Conservation (phyloP, 495 filamentous ascomycete species). For the Penicillium bialowiezense region DNA sequence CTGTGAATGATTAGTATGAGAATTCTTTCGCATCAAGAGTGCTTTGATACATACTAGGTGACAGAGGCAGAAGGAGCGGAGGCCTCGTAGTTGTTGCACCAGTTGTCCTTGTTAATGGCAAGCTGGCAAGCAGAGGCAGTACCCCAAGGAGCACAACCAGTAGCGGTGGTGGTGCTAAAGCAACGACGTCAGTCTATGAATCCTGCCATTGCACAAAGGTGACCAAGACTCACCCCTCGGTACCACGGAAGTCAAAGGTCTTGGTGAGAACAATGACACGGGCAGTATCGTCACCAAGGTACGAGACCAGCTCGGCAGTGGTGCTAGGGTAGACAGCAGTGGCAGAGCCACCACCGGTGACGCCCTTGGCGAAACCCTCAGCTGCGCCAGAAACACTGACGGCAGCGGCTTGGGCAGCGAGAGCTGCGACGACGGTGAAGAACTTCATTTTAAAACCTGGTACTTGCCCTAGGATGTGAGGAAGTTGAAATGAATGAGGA, state of each 20-base stretch:
- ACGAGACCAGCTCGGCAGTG: slow-evolving; percentile 42
- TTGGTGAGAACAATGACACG: slow-evolving; percentile 39
- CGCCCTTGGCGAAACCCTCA: slow-evolving; percentile 41
- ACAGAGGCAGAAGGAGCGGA: slow-evolving; percentile 34
- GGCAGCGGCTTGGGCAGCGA: slow-evolving; percentile 26
- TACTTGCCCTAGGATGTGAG: background rate
- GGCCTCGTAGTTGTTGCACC: slow-evolving; percentile 44
- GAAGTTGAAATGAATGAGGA: background rate
- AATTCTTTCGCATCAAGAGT: background rate
- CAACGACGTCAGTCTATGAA: background rate
- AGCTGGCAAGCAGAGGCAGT: slow-evolving; percentile 43
- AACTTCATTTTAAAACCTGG: slow-evolving; percentile 16
- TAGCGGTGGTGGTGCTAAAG: slow-evolving; percentile 26
- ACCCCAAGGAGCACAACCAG: slow-evolving; percentile 48
- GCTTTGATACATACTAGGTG: slow-evolving; percentile 28
- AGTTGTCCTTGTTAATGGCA: slow-evolving; percentile 52
- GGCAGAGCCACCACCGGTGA: slow-evolving; percentile 40
- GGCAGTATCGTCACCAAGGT: slow-evolving; percentile 35
- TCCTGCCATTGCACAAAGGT: background rate
- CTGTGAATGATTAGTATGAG: slow-evolving; percentile 6
- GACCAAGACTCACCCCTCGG: slow-evolving; percentile 25
- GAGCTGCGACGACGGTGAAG: slow-evolving; percentile 16
- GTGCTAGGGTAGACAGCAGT: slow-evolving; percentile 36
- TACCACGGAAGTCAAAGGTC: slow-evolving; percentile 44
- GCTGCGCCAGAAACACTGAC: slow-evolving; percentile 35